Base-by-base conservation (phyloP, 352 stramenopile species). In the Pythium sukuiense region DNA sequence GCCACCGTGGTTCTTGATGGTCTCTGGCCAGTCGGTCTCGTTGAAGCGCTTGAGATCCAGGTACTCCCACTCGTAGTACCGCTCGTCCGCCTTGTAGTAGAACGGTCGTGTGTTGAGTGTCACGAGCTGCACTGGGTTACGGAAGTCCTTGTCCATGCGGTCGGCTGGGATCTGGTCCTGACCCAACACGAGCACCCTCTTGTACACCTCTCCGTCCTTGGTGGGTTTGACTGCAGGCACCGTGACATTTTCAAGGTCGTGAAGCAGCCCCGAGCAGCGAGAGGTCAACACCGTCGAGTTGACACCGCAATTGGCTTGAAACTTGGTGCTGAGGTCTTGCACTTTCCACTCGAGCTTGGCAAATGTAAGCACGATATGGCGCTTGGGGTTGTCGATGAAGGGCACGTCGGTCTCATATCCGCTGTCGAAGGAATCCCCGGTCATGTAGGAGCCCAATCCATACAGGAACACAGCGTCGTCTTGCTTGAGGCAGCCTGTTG, bases 11-110 rank as follows among this genome's bases (percentile, higher is more conserved):
- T 45, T 27, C 26, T 41, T 27, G 6, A 50, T 55, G 35, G 32
- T 37, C 32, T 37, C 32, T 2, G 32, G 32, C 32, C 32, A 37
- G 11, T 70, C 55, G 3, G 26, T 64, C 27, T 45, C 60, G 32
- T 59, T 60, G 12, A 64, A 27, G 13, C 18, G 3, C 2, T 37
- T 41, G 20, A 70, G n/a, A n/a, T 64, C 55, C 26, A 69, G 11
- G 16, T 60, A 26, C 12, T 70, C 63, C 61, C 61, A 69, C 8
- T 26, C 27, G 53, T 69, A 69, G 33, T 58, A 69, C 26, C 30
- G 16, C 9, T 50, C 27, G 16, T 58, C 33, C 3, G 37, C 14
- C 12, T 18, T 12, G 30, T 70, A 63, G 46, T 49, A 70, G 27
- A 62, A 62, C 20, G 50, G 43, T 1, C 30, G 61, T 13, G 52